These are phyloP conservation scores for Sesbania bispinosa DNA, from an alignment of 306 rosid genomes.

Conservation along the genomic window DNA sequence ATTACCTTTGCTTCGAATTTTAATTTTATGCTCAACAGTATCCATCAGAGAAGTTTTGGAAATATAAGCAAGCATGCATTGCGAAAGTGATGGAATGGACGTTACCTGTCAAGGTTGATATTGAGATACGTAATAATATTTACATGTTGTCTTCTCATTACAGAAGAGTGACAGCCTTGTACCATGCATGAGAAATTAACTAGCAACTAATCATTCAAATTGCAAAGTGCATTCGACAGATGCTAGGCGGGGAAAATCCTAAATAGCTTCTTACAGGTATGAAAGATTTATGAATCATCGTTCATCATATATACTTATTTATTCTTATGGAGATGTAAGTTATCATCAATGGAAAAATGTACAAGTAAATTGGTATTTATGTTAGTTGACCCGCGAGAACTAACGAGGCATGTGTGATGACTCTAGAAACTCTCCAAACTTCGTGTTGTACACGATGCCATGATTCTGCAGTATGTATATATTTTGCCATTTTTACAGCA, in stretches of 20 bases:
- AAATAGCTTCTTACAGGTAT: neutral
- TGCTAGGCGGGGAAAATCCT: neutral
- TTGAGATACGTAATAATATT: no score
- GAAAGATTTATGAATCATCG: neutral
- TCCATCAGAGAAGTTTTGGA: no score
- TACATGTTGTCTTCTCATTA: neutral
- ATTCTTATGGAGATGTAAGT: neutral
- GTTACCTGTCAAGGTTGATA: no score
- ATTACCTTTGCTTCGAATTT: no score
- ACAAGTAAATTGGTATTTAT: constrained; percentile 15
- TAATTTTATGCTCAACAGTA: no score
- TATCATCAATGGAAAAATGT: neutral
- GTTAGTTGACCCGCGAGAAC: constrained; percentile 53
- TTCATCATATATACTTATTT: neutral
- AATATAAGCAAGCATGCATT: no score
- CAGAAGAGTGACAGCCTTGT: neutral
- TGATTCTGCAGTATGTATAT: constrained; percentile 41
- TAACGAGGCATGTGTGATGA: constrained; percentile 50
- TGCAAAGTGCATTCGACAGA: neutral
- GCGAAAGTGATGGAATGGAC: no score
- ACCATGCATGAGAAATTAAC: neutral
- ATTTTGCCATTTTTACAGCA: constrained; percentile 45
- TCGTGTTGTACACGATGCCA: constrained; percentile 61
- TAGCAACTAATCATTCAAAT: neutral
- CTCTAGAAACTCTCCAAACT: constrained; percentile 71